phyloP scores from a whole-genome alignment of 2,329 filamentous ascomycete species.

The Pseudocercospora cruenta region DNA sequence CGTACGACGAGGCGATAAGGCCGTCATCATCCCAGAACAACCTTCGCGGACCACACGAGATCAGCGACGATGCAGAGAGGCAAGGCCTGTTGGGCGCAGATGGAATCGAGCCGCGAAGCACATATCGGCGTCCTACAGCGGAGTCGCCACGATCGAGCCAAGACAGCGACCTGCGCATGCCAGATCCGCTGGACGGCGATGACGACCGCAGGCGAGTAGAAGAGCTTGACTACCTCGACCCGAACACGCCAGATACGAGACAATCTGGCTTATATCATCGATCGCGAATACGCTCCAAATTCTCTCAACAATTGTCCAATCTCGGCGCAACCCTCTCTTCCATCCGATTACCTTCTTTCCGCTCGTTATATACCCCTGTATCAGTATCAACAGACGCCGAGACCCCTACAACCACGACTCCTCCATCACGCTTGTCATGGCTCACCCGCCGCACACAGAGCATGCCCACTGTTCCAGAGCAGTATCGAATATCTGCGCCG shows the following conservation, averaged over 20 bases:
- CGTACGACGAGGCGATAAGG: conserved; percentile 77
- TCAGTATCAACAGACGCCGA: conserved; percentile 25
- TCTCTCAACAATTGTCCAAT: conserved; percentile 61
- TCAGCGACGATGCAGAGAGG: conserved; percentile 72
- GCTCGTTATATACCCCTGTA: conserved; percentile 46
- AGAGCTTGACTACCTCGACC: conserved; percentile 83
- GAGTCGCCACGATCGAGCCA: conserved; percentile 72
- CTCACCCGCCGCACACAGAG: conserved; percentile 32
- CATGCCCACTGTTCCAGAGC: conserved; percentile 50
- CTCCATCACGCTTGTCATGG: conserved; percentile 24
- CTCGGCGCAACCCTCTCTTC: conserved; percentile 62
- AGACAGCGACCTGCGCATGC: conserved; percentile 56
- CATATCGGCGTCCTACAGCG: conserved; percentile 80
- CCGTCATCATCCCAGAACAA: conserved; percentile 53
- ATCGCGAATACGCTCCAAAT: conserved; percentile 51
- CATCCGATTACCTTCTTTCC: conserved; percentile 55
- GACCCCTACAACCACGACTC: conserved; percentile 19
- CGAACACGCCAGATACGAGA: conserved; percentile 30
- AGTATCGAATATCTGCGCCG: conserved; percentile 61
- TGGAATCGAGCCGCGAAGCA: conserved; percentile 25
- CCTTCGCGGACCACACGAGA: conserved; percentile 60
- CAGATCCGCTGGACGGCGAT: conserved; percentile 55
- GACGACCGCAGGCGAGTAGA: conserved; percentile 75
- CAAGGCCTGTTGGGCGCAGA: conserved; percentile 70
- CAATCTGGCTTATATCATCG: conserved; percentile 39